Conservation (phyloP, 2,329 filamentous ascomycete genomes). For the Penicillium sp. region DNA sequence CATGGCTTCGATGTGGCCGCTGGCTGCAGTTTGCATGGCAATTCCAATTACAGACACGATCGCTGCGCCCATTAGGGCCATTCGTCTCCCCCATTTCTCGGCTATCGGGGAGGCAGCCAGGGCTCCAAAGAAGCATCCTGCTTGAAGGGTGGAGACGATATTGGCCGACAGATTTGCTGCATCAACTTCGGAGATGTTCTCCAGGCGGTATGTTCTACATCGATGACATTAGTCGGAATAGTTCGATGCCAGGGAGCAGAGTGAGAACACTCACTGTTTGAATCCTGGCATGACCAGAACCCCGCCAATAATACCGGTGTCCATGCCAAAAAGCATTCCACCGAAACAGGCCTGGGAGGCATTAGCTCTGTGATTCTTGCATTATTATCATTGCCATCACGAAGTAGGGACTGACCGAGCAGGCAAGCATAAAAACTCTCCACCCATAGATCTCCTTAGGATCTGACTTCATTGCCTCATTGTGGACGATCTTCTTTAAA, state of each 20-base stretch:
- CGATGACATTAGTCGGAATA: slow-evolving; percentile 10
- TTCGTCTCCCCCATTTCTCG: slow-evolving; percentile 47
- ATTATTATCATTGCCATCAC: background rate
- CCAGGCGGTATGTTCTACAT: slow-evolving; percentile 47
- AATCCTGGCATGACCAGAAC: slow-evolving; percentile 55
- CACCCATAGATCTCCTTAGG: slow-evolving; percentile 62
- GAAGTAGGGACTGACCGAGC: slow-evolving; percentile 38
- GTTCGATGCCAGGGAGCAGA: background rate
- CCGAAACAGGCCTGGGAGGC: slow-evolving; percentile 52
- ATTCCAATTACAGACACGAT: slow-evolving; percentile 53
- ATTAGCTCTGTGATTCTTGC: slow-evolving; percentile 1
- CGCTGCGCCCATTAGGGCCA: slow-evolving; percentile 49
- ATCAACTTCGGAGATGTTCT: slow-evolving; percentile 33
- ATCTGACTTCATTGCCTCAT: slow-evolving; percentile 62
- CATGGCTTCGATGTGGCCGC: slow-evolving; percentile 53
- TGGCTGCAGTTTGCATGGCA: slow-evolving; percentile 55
- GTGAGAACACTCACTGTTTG: slow-evolving; percentile 38
- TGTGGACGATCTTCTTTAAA: slow-evolving; percentile 53
- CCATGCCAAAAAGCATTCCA: slow-evolving; percentile 59
- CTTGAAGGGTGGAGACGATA: slow-evolving; percentile 63
- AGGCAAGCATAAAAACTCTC: slow-evolving; percentile 57
- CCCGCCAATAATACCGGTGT: slow-evolving; percentile 60
- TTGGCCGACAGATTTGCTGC: slow-evolving; percentile 54
- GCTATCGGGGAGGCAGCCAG: slow-evolving; percentile 40
- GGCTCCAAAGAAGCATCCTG: slow-evolving; percentile 58